Evolutionary conservation across 441 rosid genomes (phyloP).

Genomic region (Geranium incanum): DNA sequence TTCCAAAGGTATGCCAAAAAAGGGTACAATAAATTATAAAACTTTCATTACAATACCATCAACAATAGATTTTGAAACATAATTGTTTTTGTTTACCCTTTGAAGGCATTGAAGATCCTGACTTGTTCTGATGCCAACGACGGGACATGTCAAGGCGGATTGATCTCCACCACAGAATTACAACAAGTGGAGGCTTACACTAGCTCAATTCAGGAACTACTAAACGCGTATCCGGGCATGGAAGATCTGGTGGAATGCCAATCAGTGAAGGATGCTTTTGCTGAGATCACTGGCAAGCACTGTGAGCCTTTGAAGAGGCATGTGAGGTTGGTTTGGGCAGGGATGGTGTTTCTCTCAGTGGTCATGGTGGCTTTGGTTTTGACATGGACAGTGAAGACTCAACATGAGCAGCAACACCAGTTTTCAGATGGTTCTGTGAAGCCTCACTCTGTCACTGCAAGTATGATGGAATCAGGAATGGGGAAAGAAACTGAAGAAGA

Average conservation of each 20-base stretch:
- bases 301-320: slow-evolving; percentile 48
- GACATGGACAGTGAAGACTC: slow-evolving; percentile 34
- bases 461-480: background rate
- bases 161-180: slow-evolving; percentile 32
- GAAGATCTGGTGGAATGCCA: slow-evolving; percentile 48
- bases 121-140: slow-evolving; percentile 38
- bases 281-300: slow-evolving; percentile 39
- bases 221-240: slow-evolving; percentile 51
- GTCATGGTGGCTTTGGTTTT: slow-evolving; percentile 41
- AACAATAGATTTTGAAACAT: background rate
- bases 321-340: slow-evolving; percentile 42
- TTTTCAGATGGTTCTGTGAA: slow-evolving; percentile 29
- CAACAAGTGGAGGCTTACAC: slow-evolving; percentile 38
- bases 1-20: slow-evolving; percentile 36
- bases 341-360: slow-evolving; percentile 36
- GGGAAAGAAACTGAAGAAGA: background rate
- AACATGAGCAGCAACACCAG: slow-evolving; percentile 25
- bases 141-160: slow-evolving; percentile 32
- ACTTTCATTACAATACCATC: background rate
- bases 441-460: slow-evolving; percentile 22
- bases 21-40: background rate
- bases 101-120: slow-evolving; percentile 33
- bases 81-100: background rate
- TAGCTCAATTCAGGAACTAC: slow-evolving; percentile 40
- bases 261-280: slow-evolving; percentile 46